Evolutionary conservation across 371 early-diverging fungal genomes (phyloP).

Genomic region (Coemansia sp.): DNA sequence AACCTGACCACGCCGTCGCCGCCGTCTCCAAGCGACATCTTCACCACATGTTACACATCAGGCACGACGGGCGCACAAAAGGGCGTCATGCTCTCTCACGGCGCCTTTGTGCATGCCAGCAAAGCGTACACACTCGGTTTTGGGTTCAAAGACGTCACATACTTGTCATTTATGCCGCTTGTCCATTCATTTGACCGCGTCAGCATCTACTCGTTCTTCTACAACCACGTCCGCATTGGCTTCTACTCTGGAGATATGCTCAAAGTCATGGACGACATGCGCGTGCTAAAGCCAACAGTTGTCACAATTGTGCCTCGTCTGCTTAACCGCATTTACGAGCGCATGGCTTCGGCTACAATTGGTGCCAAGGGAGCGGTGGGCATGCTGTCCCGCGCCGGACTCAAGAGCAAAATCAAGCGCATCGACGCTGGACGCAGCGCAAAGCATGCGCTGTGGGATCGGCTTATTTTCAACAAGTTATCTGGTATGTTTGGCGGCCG

Average conservation of each 20-base stretch:
- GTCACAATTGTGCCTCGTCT: conserved; percentile 82
- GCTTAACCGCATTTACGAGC: conserved; percentile 80
- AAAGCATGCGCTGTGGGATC: conserved; percentile 82
- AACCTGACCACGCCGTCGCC: conserved; percentile 40
- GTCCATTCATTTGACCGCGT: conserved; percentile 82
- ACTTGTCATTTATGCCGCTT: conserved; percentile 71
- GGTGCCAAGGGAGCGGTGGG: conserved; percentile 60
- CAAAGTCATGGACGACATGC: conserved; percentile 74
- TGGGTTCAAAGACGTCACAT: conserved; percentile 27
- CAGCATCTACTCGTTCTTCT: conserved; percentile 54
- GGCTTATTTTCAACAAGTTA: conserved; percentile 81
- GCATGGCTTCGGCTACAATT: conserved; percentile 61
- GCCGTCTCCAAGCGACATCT: conserved; percentile 71
- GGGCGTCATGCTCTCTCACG: conserved; percentile 41
- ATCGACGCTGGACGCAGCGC: conserved; percentile 57
- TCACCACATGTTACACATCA: conserved; percentile 94
- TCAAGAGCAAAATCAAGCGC: conserved; percentile 56
- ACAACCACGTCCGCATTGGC: conserved; percentile 62
- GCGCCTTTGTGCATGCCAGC: neutral
- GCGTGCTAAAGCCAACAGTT: conserved; percentile 70
- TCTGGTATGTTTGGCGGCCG: conserved; percentile 85
- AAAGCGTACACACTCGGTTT: conserved; percentile 11
- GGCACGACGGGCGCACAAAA: conserved; percentile 71
- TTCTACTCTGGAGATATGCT: conserved; percentile 78
- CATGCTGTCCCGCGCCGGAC: conserved; percentile 64